Base-by-base conservation (phyloP, 176 grass and related monocot genomes). In the Rhynchospora pubera region DNA sequence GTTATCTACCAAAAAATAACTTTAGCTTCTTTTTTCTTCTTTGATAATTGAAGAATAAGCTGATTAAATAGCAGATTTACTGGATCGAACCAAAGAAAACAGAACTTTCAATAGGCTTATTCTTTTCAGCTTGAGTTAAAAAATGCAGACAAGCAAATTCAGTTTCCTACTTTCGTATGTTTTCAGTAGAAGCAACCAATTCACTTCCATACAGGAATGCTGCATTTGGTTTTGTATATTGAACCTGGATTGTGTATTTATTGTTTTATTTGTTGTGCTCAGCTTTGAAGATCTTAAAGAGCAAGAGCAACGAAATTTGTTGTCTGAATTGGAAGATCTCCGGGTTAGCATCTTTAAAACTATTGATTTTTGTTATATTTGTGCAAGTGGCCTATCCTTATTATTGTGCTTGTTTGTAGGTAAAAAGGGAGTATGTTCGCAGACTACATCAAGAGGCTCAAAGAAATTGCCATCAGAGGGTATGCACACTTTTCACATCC, bases 401-500 rank as follows among this genome's bases (percentile, higher is more conserved):
- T 48, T 72, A 52, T 73, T 60, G 53, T 85, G 48, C 67, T 77
- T 82, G 18, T 80, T 77, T 77, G 58, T 59, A 94, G 94, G 22
- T 86, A 84, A 82, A 92, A 85, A 77, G 68, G 81, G 92, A 89
- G 88, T 45, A 89, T 78, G 85, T 92, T 32, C 91, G 94, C 7
- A 11, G 74, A 23, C 84, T 94, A 87, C 90, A 94, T 86, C 94
- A 92, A 85, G 90, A 94, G 60, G 85, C 90, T 85, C 94, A 97
- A 84, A 65, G 90, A 65, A 84, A 87, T 80, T 86, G 83, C 79
- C 91, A 97, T 86, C 91, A 94, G 67, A 94, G 85, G 85, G 94
- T 97, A 87, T 64, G 43, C 32, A 22, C 32, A 78, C 60, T 77
- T 47, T 70, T 34, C 18, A 32, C 28, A 3, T 13, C n/a, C 39